Conservation (phyloP, 139 green algal species). For the Chlorella sp. region DNA sequence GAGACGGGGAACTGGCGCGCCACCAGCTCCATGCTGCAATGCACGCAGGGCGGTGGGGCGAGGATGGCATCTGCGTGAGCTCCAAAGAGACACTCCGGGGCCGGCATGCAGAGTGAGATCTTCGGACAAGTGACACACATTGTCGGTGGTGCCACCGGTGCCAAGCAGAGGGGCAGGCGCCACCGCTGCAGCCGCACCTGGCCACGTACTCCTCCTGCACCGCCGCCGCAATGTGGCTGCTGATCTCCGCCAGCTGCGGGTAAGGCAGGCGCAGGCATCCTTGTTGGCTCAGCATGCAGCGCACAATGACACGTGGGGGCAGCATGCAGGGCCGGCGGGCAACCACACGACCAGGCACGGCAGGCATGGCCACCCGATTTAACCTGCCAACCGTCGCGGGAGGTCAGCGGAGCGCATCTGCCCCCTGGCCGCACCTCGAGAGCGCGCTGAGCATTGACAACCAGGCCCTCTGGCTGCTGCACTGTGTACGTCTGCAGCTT, state of each 20-base stretch:
- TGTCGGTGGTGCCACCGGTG: too few species aligned
- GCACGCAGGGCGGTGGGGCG: background rate
- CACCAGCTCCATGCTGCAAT: conserved; percentile 23
- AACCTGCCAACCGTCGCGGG: too few species aligned
- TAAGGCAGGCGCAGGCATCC: background rate
- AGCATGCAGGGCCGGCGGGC: background rate
- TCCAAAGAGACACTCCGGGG: too few species aligned
- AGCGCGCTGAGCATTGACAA: background rate
- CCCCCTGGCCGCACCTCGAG: background rate
- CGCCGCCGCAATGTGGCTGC: conserved; percentile 17
- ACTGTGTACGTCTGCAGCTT: conserved; percentile 20
- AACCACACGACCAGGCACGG: too few species aligned
- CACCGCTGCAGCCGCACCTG: background rate
- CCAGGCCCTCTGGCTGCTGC: background rate
- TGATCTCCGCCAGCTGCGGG: conserved; percentile 31
- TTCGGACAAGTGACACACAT: too few species aligned
- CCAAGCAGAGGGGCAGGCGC: too few species aligned
- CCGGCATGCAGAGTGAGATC: too few species aligned
- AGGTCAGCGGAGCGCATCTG: background rate
- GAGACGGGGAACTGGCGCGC: background rate
- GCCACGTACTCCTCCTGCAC: conserved; percentile 37
- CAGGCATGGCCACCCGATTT: too few species aligned
- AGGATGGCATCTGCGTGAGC: too few species aligned
- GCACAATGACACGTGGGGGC: background rate
- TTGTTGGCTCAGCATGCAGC: background rate